Evolutionary conservation across 2,329 filamentous ascomycete genomes (phyloP).

Genomic region (Elsinoe ampelina): DNA sequence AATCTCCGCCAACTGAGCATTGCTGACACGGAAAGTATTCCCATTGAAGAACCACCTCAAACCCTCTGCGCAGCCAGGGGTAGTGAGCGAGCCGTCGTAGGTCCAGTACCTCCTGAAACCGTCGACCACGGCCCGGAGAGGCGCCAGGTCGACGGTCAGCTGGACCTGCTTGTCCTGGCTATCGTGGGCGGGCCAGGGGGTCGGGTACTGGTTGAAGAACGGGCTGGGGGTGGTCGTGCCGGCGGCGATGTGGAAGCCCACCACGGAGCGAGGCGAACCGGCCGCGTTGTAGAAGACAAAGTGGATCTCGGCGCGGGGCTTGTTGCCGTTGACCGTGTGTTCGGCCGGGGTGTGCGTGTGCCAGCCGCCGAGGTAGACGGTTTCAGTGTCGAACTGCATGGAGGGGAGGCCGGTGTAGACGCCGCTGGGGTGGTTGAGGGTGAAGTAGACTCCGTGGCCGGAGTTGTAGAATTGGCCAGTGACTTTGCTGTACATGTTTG

Average conservation of each 20-base stretch:
- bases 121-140: neutral
- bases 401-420: neutral
- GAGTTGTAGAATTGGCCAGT: constrained; percentile 6
- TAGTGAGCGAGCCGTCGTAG: constrained; percentile 12
- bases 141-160: constrained; percentile 4
- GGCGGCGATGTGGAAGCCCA: constrained; percentile 2
- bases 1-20: constrained; percentile 2
- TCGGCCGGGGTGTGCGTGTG: constrained; percentile 13
- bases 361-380: constrained; percentile 15
- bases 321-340: constrained; percentile 13
- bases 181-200: neutral
- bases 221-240: neutral
- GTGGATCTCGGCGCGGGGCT: constrained; percentile 11
- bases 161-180: constrained; percentile 5
- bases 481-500: neutral
- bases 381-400: constrained; percentile 8
- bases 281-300: constrained; percentile 3
- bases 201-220: constrained; percentile 4
- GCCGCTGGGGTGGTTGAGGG: constrained; percentile 3
- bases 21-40: neutral
- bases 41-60: constrained; percentile 13
- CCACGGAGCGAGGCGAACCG: neutral
- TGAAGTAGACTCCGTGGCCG: constrained; percentile 10
- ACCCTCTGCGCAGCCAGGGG: constrained; percentile 10
- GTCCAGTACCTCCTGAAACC: constrained; percentile 7